Evolutionary conservation across 2,329 filamentous ascomycete genomes (phyloP).

Genomic region (Colletotrichum sp.): DNA sequence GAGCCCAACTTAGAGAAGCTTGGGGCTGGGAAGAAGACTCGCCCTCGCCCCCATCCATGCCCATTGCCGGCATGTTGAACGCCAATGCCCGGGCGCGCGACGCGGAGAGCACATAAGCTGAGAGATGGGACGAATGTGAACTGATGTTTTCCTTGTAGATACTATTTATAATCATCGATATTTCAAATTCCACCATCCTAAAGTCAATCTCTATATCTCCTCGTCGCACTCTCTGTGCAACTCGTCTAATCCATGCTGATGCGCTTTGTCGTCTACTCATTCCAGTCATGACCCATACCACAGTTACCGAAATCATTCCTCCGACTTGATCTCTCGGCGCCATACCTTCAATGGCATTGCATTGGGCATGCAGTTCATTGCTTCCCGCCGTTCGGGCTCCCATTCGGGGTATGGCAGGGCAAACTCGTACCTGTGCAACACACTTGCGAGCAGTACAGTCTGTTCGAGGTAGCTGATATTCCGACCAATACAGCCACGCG

Average conservation of each 20-base stretch:
- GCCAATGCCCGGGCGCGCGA: not conserved
- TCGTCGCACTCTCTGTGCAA: not conserved
- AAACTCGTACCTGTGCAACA: conserved; percentile 47
- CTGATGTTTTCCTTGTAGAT: not conserved
- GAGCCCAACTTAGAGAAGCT: not conserved
- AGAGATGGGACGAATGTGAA: not conserved
- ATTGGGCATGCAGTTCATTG: not conserved
- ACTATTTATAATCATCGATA: not conserved
- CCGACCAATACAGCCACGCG: conserved; percentile 26
- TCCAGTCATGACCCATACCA: not conserved
- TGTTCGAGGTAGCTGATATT: conserved; percentile 49
- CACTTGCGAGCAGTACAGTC: conserved; percentile 43
- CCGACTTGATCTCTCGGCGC: not conserved
- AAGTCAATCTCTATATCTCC: not conserved
- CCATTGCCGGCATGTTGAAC: not conserved
- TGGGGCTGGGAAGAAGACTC: conserved; percentile 5
- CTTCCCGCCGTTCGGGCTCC: not conserved
- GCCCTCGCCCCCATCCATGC: conserved; percentile 3
- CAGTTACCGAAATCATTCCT: not conserved
- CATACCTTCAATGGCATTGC: not conserved
- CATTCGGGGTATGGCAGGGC: not conserved
- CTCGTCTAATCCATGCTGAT: not conserved
- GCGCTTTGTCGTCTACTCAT: not conserved
- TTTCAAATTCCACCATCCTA: not conserved
- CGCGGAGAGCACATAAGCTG: not conserved